Evolutionary conservation across 2,329 filamentous ascomycete genomes (phyloP), one percentile per base, ranked within the genome.

Genomic region (Penicillium sp.): DNA sequence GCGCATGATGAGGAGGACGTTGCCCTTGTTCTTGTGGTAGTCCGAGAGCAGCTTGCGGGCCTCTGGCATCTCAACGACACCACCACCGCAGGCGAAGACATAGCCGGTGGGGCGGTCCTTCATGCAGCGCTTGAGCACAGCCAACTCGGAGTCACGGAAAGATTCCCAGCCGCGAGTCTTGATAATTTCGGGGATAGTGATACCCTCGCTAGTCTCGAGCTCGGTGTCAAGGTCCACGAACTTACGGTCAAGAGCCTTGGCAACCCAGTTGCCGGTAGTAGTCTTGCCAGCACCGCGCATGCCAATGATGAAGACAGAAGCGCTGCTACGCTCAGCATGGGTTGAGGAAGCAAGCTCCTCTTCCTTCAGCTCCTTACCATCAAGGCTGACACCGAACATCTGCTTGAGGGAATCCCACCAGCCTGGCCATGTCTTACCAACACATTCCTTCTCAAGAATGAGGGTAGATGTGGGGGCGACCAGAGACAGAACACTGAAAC

Each of bases 201-300:
- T 87, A 14, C 86, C 86, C 52, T 86, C 81, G 21, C 84, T 83
- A 38, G 79, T 80, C 73, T 99, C 94, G 14, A 99, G 82, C 68
- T 96, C 91, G 2, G 86, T 85, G 69, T 99, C 94, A 27, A 99
- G 81, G 69, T 99, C 94, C 50, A 95, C 77, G 56, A 96, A 87
- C 6, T 88, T 86, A 68, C 91, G 86, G 46, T 86, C 84, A 1
- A 97, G 79, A 27, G 88, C 83, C 56, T 83, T 83, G 0, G 89
- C 87, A 67, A 94, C 88, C 90, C 92, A 96, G 13, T 84, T 83
- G 49, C 94, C 94, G 34, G 90, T 88, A 0, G 94, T 99, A 0
- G 94, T 97, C 78, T 99, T 99, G 24, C 94, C 94, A 39, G 92
- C 94, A 53, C 94, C 94, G 61, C 94, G 86, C 94, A 99, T 99